These are phyloP conservation scores for Fagopyrum esculentum DNA, from an alignment of 148 eudicot species.

Conservation along the genomic window DNA sequence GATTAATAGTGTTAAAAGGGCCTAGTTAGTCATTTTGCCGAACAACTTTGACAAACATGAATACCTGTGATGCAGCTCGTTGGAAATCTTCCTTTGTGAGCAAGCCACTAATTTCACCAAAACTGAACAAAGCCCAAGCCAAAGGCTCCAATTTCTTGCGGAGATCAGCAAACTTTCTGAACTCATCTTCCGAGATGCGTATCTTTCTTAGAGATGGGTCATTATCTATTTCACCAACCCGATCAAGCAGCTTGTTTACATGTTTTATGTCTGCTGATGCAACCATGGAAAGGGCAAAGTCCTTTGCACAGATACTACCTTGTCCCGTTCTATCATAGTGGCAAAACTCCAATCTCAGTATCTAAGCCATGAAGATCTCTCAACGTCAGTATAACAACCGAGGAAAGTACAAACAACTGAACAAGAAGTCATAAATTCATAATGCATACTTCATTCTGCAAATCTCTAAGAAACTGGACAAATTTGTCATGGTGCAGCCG, in stretches of 20 bases:
- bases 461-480: conserved; percentile 57
- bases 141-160: conserved; percentile 45
- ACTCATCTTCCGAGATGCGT: conserved; percentile 43
- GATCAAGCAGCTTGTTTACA: conserved; percentile 45
- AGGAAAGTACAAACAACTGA: conserved; percentile 2
- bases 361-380: conserved; percentile 23
- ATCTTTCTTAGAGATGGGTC: conserved; percentile 28
- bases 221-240: conserved; percentile 47
- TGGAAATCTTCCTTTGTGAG: conserved; percentile 53
- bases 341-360: conserved; percentile 50
- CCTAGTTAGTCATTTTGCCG: no score
- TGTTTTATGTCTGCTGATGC: conserved; percentile 63
- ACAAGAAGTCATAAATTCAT: neutral
- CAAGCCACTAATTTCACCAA: conserved; percentile 41
- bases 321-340: conserved; percentile 52
- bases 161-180: conserved; percentile 47
- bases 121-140: conserved; percentile 52
- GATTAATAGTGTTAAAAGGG: no score
- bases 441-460: conserved; percentile 59
- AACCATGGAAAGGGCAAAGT: conserved; percentile 68
- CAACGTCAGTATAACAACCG: neutral
- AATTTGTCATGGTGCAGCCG: conserved; percentile 56
- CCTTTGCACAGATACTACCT: conserved; percentile 58
- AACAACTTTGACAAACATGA: neutral
- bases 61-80: conserved; percentile 64